Evolutionary conservation across 345 rosid species (phyloP).

Genomic region (Theobroma cacao): DNA sequence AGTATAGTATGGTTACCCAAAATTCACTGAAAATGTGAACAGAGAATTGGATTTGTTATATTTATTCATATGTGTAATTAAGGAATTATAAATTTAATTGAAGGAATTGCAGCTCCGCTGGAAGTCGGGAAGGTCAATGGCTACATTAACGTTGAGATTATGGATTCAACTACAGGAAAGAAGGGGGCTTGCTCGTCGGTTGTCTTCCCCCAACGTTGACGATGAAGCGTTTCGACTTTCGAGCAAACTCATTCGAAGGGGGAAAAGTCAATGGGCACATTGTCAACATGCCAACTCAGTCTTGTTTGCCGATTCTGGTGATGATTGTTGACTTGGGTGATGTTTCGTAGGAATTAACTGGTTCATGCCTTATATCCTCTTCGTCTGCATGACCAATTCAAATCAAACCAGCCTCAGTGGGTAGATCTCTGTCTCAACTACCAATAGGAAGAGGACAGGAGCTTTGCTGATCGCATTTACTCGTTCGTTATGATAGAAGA

Average conservation of each 20-base stretch:
- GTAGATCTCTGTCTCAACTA: background rate
- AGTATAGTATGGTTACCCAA: background rate
- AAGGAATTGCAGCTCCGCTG: background rate
- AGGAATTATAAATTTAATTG: no score
- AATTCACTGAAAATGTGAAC: background rate
- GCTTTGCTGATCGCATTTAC: background rate
- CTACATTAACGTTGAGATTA: background rate
- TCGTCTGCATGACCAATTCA: background rate
- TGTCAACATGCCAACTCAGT: conserved; percentile 12
- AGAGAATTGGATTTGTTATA: no score
- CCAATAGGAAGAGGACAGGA: no score
- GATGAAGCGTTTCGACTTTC: background rate
- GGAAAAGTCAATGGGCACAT: background rate
- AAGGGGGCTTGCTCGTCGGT: background rate
- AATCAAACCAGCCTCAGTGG: background rate
- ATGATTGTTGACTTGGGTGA: background rate
- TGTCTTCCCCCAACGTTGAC: conserved; percentile 4
- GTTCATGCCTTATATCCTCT: background rate
- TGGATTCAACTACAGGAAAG: background rate
- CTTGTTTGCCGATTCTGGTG: background rate
- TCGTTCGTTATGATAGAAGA: background rate
- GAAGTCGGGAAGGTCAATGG: background rate
- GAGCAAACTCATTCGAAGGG: background rate
- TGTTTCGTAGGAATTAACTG: background rate
- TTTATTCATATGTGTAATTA: no score